Evolutionary conservation across 148 eudicot species (phyloP).

Genomic region (Persicaria tinctoria): DNA sequence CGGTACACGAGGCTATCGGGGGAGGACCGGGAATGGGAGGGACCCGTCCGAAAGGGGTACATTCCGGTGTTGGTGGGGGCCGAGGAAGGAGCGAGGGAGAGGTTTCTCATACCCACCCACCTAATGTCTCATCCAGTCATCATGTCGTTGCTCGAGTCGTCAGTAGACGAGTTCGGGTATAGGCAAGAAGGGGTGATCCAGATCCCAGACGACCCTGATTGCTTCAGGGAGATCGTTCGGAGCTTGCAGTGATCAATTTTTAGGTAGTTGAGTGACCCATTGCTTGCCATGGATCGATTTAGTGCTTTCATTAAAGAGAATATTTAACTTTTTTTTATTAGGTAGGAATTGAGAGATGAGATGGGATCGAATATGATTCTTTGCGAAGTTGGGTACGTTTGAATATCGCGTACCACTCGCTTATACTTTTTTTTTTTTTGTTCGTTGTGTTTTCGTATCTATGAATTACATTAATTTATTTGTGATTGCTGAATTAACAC

Average conservation of each 20-base stretch:
- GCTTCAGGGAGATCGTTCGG: constrained; percentile 12
- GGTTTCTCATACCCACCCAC: constrained; percentile 11
- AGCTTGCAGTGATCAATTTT: background rate
- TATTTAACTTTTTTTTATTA: too few relatives aligned
- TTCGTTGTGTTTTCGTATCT: too few relatives aligned
- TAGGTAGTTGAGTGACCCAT: background rate
- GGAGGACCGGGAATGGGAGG: background rate
- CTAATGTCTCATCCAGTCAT: constrained; percentile 18
- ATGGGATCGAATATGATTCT: background rate
- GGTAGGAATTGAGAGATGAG: background rate
- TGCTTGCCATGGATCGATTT: too few relatives aligned
- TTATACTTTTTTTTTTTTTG: background rate
- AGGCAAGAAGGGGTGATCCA: constrained; percentile 20
- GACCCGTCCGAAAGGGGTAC: constrained; percentile 11
- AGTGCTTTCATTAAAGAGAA: too few relatives aligned
- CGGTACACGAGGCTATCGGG: constrained; percentile 8
- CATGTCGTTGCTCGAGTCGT: constrained; percentile 17
- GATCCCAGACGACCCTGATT: constrained; percentile 12
- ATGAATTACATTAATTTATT: too few relatives aligned
- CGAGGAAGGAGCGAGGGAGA: constrained; percentile 12
- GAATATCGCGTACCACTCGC: background rate
- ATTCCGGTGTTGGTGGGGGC: constrained; percentile 23
- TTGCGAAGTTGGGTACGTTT: background rate
- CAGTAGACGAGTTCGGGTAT: constrained; percentile 23
- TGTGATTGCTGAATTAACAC: too few relatives aligned